phyloP scores from a whole-genome alignment of 2,329 filamentous ascomycete species.

The Talaromyces sp. region DNA sequence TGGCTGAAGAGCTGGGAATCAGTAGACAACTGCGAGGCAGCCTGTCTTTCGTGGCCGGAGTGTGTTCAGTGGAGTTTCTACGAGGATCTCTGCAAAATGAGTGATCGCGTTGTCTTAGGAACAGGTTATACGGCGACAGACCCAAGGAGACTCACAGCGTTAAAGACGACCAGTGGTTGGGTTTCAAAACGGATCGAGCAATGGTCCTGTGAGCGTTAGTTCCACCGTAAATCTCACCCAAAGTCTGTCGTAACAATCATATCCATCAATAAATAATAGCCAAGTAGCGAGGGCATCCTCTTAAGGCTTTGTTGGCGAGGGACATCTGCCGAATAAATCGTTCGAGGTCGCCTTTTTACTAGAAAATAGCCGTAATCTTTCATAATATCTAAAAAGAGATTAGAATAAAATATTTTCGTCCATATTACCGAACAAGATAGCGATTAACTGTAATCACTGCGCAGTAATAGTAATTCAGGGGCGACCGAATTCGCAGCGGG shows the following conservation, averaged over 20 bases:
- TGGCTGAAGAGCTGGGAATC: conserved; percentile 27
- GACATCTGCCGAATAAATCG: background rate
- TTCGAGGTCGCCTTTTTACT: background rate
- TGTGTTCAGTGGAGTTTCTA: conserved; percentile 30
- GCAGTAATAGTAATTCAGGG: background rate
- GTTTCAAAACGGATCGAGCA: conserved; percentile 16
- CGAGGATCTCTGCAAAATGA: conserved; percentile 28
- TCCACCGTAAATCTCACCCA: background rate
- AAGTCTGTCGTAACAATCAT: background rate
- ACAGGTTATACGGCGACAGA: conserved; percentile 25
- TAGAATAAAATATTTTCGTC: background rate
- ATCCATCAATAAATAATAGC: background rate
- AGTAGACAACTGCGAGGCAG: conserved; percentile 25
- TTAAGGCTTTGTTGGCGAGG: background rate
- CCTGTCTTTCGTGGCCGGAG: conserved; percentile 25
- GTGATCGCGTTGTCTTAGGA: conserved; percentile 24
- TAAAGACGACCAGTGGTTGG: conserved; percentile 28
- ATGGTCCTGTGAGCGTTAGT: conserved; percentile 1
- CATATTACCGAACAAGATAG: background rate
- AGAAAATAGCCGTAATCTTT: no score
- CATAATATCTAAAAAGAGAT: no score
- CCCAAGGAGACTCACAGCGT: conserved; percentile 23
- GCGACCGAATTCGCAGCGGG: background rate
- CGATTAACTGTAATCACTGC: background rate
- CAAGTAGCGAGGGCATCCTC: background rate